Conservation (phyloP, 1,139 yeast genomes). For the Yamadazyma sp. region DNA sequence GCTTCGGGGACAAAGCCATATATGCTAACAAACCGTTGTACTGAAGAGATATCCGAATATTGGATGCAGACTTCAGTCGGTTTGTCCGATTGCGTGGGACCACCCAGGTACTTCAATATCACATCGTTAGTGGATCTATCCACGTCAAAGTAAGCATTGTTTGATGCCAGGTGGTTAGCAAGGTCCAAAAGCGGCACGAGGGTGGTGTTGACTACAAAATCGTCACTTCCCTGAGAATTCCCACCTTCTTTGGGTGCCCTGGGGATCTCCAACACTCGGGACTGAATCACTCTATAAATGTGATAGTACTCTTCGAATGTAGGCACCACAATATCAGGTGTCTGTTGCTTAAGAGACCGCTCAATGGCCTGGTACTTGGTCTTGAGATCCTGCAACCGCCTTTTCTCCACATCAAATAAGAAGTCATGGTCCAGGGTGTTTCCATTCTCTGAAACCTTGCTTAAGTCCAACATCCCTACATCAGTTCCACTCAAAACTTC, state of each 20-base stretch:
- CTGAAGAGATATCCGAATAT: slow-evolving; percentile 12
- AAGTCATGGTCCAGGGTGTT: slow-evolving; percentile 13
- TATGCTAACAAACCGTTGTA: slow-evolving; percentile 40
- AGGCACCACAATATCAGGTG: slow-evolving; percentile 15
- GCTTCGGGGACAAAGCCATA: slow-evolving; percentile 60
- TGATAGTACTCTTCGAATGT: slow-evolving; percentile 35
- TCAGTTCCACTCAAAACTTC: slow-evolving; percentile 26
- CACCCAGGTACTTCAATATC: slow-evolving; percentile 23
- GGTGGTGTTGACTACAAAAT: slow-evolving; percentile 51
- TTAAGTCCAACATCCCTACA: slow-evolving; percentile 11
- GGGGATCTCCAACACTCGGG: slow-evolving; percentile 67
- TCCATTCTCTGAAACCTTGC: slow-evolving; percentile 1
- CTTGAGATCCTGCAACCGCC: slow-evolving; percentile 12
- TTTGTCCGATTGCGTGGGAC: slow-evolving; percentile 4
- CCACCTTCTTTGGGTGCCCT: too few relatives aligned
- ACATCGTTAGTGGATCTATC: slow-evolving; percentile 51
- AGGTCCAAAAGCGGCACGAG: slow-evolving; percentile 68
- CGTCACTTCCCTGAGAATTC: slow-evolving; percentile 20
- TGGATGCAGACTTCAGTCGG: slow-evolving; percentile 19
- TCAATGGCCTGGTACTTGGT: slow-evolving; percentile 16
- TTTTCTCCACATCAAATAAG: slow-evolving; percentile 17
- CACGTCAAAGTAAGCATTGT: slow-evolving; percentile 62
- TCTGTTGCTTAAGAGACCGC: slow-evolving; percentile 8
- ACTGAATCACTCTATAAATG: slow-evolving; percentile 50
- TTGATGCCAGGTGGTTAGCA: slow-evolving; percentile 53